Conservation (phyloP, 2,329 filamentous ascomycete species). For the Cladophialophora psammophila region DNA sequence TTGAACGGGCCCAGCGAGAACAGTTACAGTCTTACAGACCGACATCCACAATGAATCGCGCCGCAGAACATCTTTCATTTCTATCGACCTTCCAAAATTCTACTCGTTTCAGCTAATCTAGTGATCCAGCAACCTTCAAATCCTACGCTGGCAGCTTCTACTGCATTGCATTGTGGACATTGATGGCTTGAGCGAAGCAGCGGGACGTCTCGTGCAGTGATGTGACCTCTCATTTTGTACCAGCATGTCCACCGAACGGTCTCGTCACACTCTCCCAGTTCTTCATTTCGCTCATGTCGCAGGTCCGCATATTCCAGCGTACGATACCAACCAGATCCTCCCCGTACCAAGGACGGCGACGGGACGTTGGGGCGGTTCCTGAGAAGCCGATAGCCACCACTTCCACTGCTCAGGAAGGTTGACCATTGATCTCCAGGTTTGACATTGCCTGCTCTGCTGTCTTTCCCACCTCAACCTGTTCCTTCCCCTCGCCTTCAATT, state of each 20-base stretch:
- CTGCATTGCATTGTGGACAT: background rate
- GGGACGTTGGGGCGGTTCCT: constrained; percentile 1
- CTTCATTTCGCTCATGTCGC: background rate
- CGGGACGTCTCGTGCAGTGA: background rate
- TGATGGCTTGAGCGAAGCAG: background rate
- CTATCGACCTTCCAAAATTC: constrained; percentile 6
- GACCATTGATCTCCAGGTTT: constrained; percentile 37
- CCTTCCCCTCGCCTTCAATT: constrained; percentile 35
- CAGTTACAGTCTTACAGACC: background rate
- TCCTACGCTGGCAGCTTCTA: constrained; percentile 4
- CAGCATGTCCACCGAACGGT: background rate
- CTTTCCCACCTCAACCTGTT: constrained; percentile 37
- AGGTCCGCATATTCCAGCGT: background rate
- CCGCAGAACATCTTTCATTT: background rate
- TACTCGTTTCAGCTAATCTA: constrained; percentile 8
- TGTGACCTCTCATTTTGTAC: background rate
- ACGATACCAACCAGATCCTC: background rate
- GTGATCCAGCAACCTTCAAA: background rate
- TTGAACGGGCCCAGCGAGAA: background rate
- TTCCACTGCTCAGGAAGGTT: constrained; percentile 14
- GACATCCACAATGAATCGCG: constrained; percentile 16
- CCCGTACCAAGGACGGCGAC: background rate
- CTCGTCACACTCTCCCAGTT: background rate
- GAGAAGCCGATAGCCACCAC: background rate
- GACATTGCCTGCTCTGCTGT: constrained; percentile 38